Conservation (phyloP, 164 flowering plant species). For the grape (Vitis vinifera) region ASM3070453v1 NC_081822.1:12496001-12496500, state of each 20-base stretch:
- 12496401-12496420: not conserved
- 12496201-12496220: slow-evolving; percentile 73
- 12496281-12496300: not conserved
- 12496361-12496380: not conserved
- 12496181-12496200: slow-evolving; percentile 93
- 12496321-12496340: slow-evolving; percentile 98
- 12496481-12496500: not conserved
- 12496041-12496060: too few relatives aligned
- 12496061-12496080: not conserved
- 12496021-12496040: too few relatives aligned
- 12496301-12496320: slow-evolving; percentile 78
- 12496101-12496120: slow-evolving; percentile 84
- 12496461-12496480: not conserved
- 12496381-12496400: not conserved
- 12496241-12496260: not conserved
- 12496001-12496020: too few relatives aligned
- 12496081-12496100: not conserved
- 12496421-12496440: not conserved
- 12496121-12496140: slow-evolving; percentile 78
- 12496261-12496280: not conserved
- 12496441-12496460: not conserved
- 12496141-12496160: slow-evolving; percentile 82
- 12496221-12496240: slow-evolving; percentile 46
- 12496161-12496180: slow-evolving; percentile 77
- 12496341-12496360: slow-evolving; percentile 60